Evolutionary conservation across 2,329 filamentous ascomycete species (phyloP), one percentile per base, ranked within the genome.

Genomic region (Penicillium vulpinum): DNA sequence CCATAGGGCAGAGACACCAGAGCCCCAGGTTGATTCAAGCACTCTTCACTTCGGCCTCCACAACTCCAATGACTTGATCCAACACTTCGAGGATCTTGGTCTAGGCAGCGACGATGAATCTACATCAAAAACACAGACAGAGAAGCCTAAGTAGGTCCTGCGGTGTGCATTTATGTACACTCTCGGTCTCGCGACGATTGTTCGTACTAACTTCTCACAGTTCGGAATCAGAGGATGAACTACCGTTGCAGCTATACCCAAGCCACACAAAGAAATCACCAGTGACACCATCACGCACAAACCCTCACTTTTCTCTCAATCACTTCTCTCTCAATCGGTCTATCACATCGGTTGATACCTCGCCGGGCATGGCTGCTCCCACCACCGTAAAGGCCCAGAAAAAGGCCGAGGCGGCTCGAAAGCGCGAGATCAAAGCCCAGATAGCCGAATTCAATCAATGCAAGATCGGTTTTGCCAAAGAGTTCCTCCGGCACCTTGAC

Each of bases 401-500:
- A 59, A 73, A 67, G 57, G 68, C 68, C 11, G 70, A 73, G 58
- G 65, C 62, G 3, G 74, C 75, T 31, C 71, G 71, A 21, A 77
- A 73, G 52, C 73, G 70, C 39, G 71, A 70, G 9, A 66, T 51
- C 8, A 45, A 46, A 15, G 38, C 52, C 8, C 52, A 50, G 18
- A 4, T 21, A 72, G 71, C 31, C 77, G 77, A 57, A 13, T 88
- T 86, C 61, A 79, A 85, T 38, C 69, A 73, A 9, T 72, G 68
- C 26, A 88, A 87, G 65, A 74, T 80, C 21, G 67, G 70, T 9
- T 66, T 87, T 4, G 85, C 84, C 1, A 71, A 78, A 41, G 62
- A 75, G 2, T 86, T 88, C 65, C 71, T 88, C n/a, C 64, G 70
- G 2, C 79, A 82, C 31, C 77, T 88, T 16, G 85, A 88, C 63